Conservation (phyloP, 225 moss, liverwort and hornwort species). For the Anthoceros angustus region DNA sequence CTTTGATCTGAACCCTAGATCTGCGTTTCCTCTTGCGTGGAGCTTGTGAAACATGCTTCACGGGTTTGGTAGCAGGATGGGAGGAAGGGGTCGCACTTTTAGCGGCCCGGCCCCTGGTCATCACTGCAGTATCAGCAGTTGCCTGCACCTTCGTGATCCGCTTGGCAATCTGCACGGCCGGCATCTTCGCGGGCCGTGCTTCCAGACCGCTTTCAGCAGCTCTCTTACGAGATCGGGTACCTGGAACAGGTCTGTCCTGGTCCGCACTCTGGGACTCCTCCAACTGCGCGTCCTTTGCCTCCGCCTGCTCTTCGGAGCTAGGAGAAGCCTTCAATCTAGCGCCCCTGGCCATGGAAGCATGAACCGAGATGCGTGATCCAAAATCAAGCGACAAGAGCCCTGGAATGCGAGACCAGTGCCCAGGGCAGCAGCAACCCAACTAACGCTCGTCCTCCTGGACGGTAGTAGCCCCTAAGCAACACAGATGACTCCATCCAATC, state of each 20-base stretch:
- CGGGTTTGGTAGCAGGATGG: background rate
- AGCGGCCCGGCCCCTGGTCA: slow-evolving; percentile 1
- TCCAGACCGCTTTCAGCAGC: background rate
- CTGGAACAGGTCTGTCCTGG: background rate
- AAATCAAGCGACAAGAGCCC: background rate
- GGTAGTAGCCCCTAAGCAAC: too few relatives aligned
- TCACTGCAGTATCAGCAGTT: background rate
- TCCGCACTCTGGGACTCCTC: background rate
- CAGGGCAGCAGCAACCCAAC: too few relatives aligned
- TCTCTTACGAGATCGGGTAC: slow-evolving; percentile 3
- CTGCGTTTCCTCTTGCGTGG: background rate
- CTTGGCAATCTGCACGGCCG: slow-evolving; percentile 1
- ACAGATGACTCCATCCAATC: too few relatives aligned
- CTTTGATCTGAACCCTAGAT: background rate
- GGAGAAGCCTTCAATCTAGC: background rate
- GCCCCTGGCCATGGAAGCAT: background rate
- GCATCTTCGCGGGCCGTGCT: background rate
- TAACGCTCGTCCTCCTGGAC: too few relatives aligned
- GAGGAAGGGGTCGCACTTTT: background rate
- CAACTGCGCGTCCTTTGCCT: background rate
- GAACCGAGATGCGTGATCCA: background rate
- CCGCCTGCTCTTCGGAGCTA: slow-evolving; percentile 2
- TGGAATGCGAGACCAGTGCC: background rate
- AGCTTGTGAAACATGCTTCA: background rate
- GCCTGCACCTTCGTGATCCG: background rate